Evolutionary conservation across 2,329 filamentous ascomycete genomes (phyloP).

Genomic region (Calonectria multiphialidica): DNA sequence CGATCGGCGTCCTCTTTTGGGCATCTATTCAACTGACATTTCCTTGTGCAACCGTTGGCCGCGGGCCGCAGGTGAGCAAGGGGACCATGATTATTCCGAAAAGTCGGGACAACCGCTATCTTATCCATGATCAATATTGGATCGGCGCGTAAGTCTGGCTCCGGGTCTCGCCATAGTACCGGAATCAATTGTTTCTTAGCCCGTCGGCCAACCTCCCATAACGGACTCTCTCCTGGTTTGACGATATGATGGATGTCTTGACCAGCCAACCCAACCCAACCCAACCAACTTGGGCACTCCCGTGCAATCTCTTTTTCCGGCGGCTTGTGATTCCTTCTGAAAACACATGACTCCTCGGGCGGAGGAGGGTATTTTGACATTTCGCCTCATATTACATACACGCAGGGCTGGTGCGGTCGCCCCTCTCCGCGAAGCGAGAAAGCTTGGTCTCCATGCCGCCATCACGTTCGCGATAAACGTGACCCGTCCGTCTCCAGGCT

Average conservation of each 20-base stretch:
- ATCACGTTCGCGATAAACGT: conserved; percentile 1
- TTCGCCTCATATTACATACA: conserved; percentile 5
- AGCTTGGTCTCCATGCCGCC: background rate
- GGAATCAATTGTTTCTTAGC: background rate
- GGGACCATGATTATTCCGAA: conserved; percentile 10
- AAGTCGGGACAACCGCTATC: conserved; percentile 7
- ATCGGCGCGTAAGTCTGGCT: conserved; percentile 1
- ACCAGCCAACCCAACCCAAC: no score
- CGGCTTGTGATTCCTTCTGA: background rate
- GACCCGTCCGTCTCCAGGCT: background rate
- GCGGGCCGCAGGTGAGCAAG: background rate
- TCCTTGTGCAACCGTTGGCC: conserved; percentile 11
- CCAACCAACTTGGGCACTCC: background rate
- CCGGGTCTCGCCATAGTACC: conserved; percentile 1
- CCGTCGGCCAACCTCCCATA: conserved; percentile 5
- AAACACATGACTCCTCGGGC: background rate
- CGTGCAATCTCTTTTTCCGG: background rate
- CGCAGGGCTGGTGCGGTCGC: background rate
- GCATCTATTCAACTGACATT: conserved; percentile 9
- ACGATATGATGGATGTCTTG: no score
- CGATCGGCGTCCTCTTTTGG: background rate
- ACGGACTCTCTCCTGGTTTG: background rate
- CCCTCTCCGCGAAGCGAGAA: background rate
- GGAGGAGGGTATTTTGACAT: background rate
- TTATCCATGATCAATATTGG: background rate